phyloP scores from a whole-genome alignment of 192 early-diverging fungal species.

The Dispira parvispora region DNA sequence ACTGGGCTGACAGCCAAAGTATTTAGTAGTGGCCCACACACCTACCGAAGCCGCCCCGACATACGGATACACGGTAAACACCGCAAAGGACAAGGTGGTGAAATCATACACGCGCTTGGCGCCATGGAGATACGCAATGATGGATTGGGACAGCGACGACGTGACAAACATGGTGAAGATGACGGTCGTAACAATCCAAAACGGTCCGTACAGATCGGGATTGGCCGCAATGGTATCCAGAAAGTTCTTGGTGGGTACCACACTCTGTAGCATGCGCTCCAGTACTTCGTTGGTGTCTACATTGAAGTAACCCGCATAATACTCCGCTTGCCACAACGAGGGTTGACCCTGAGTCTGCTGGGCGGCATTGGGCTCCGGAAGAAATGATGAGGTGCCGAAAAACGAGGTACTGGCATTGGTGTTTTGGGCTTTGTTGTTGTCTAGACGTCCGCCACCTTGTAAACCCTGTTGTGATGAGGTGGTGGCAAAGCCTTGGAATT shows the following conservation, averaged over 20 bases:
- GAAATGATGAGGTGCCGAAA: neutral
- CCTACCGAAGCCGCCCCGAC: constrained; percentile 46
- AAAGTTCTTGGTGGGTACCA: constrained; percentile 64
- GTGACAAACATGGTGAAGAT: constrained; percentile 92
- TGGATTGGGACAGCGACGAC: constrained; percentile 70
- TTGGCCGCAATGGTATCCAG: constrained; percentile 59
- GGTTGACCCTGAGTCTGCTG: constrained; percentile 12
- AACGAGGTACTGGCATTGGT: neutral
- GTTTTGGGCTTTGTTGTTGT: neutral
- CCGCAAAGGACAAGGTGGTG: constrained; percentile 63
- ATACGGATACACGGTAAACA: constrained; percentile 69
- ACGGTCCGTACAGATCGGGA: constrained; percentile 95
- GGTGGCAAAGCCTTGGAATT: constrained; percentile 32
- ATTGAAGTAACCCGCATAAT: constrained; percentile 82
- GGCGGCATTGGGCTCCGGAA: constrained; percentile 19
- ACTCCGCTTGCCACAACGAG: constrained; percentile 77
- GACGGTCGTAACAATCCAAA: constrained; percentile 97
- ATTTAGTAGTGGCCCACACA: constrained; percentile 69
- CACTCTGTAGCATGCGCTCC: constrained; percentile 45
- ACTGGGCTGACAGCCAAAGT: constrained; percentile 65
- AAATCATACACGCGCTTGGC: constrained; percentile 57
- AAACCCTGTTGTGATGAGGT: neutral
- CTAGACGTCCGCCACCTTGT: neutral
- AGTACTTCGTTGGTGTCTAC: constrained; percentile 74
- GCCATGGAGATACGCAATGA: constrained; percentile 46